These are phyloP conservation scores for Echinosophora koreensis DNA, from an alignment of 306 rosid genomes.

Conservation along the genomic window DNA sequence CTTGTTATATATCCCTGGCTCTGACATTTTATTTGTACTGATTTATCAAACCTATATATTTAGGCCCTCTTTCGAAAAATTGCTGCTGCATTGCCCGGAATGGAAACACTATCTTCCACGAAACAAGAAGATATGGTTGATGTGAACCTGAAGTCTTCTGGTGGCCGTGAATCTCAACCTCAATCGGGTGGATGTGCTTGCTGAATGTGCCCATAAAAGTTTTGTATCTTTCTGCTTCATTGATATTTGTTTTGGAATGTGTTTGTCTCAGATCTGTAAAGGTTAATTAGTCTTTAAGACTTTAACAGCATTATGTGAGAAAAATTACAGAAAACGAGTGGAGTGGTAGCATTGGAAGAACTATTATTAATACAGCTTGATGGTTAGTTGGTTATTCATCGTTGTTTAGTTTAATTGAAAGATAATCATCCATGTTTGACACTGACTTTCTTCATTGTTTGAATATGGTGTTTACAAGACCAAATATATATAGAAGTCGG, in stretches of 20 bases:
- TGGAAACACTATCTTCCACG: conserved; percentile 86
- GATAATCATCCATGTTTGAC: neutral
- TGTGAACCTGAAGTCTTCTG: conserved; percentile 80
- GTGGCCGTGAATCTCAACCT: conserved; percentile 61
- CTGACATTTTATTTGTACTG: conserved; percentile 40
- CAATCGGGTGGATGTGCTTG: conserved; percentile 79
- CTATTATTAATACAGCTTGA: neutral
- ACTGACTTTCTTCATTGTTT: no score
- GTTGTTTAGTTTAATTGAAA: conserved; percentile 39
- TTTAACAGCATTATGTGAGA: conserved; percentile 40
- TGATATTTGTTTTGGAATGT: conserved; percentile 44
- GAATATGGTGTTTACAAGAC: no score
- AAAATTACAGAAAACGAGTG: conserved; percentile 40
- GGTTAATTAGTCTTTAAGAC: conserved; percentile 54
- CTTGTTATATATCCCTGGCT: conserved; percentile 13
- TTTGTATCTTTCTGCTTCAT: conserved; percentile 47
- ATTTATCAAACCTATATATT: conserved; percentile 37
- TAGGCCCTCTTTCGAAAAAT: conserved; percentile 91
- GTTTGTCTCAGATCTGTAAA: conserved; percentile 54
- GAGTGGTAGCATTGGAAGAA: conserved; percentile 38
- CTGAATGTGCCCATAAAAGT: conserved; percentile 51
- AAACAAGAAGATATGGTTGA: conserved; percentile 97
- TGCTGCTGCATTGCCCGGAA: conserved; percentile 93
- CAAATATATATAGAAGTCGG: no score
- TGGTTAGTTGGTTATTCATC: conserved; percentile 38